Evolutionary conservation across 2,329 filamentous ascomycete genomes (phyloP).

Genomic region (Alternaria triticina): DNA sequence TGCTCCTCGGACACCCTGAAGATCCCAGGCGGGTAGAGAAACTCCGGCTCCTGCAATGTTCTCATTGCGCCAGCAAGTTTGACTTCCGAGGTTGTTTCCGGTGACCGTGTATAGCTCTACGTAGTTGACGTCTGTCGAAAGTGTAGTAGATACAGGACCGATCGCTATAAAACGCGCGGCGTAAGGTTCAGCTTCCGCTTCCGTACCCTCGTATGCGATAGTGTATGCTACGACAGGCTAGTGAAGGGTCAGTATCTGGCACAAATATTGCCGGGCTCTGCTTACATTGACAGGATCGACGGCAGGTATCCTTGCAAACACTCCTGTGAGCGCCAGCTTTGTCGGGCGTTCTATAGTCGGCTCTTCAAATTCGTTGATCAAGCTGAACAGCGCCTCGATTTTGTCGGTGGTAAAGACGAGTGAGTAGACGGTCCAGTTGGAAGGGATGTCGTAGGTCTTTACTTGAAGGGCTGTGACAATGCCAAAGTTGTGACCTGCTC

Average conservation of each 20-base stretch:
- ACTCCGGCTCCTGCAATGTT: constrained; percentile 22
- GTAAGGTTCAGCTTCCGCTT: constrained; percentile 20
- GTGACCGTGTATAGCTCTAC: constrained; percentile 23
- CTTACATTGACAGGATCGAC: constrained; percentile 24
- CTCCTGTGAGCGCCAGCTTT: constrained; percentile 18
- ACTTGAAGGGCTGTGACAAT: constrained; percentile 46
- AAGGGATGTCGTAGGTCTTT: constrained; percentile 26
- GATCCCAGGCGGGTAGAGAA: constrained; percentile 26
- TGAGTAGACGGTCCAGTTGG: constrained; percentile 16
- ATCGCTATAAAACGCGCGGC: constrained; percentile 24
- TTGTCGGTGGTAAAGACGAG: constrained; percentile 27
- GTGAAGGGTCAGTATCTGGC: neutral
- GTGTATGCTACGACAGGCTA: constrained; percentile 24
- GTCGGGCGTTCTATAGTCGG: neutral
- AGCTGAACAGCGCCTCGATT: constrained; percentile 40
- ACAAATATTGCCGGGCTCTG: neutral
- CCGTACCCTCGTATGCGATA: constrained; percentile 24
- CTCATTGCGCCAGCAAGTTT: constrained; percentile 14
- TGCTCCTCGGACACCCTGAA: constrained; percentile 18
- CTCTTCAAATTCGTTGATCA: constrained; percentile 33
- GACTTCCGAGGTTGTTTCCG: constrained; percentile 18
- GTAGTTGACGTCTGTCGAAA: constrained; percentile 18
- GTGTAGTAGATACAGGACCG: constrained; percentile 5
- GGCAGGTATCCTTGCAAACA: constrained; percentile 13
- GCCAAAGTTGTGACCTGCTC: constrained; percentile 50